phyloP scores from a whole-genome alignment of 768 basidiomycete species.

The Steccherinum ochraceum region DNA sequence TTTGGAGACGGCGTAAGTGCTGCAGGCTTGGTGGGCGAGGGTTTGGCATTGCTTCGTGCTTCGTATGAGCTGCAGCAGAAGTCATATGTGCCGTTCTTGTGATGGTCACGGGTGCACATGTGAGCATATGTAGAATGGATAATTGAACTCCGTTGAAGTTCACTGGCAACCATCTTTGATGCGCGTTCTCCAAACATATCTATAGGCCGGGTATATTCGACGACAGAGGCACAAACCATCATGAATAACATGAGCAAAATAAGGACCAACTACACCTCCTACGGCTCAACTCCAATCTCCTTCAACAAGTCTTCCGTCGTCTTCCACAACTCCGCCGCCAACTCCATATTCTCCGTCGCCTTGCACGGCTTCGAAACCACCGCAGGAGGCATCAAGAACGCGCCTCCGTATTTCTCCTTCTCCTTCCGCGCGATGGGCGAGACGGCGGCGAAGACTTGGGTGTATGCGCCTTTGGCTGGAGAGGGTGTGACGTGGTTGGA shows the following conservation, averaged over 20 bases:
- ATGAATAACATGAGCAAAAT: too few species aligned
- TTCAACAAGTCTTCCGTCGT: constrained; percentile 29
- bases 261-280: too few species aligned
- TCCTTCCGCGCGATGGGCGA: constrained; percentile 27
- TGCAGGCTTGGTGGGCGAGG: background rate
- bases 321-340: constrained; percentile 33
- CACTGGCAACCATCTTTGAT: too few species aligned
- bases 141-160: too few species aligned
- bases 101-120: too few species aligned
- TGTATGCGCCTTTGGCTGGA: constrained; percentile 29
- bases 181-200: too few species aligned
- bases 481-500: constrained; percentile 20
- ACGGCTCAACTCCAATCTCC: constrained; percentile 15
- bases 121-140: too few species aligned
- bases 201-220: too few species aligned
- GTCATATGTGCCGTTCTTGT: background rate
- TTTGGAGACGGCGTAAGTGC: background rate
- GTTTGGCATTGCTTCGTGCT: background rate
- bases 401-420: constrained; percentile 28
- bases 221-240: too few species aligned
- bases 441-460: constrained; percentile 35
- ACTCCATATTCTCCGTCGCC: constrained; percentile 18
- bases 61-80: background rate
- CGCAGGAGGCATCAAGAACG: constrained; percentile 31
- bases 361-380: constrained; percentile 17